phyloP scores from a whole-genome alignment of 192 early-diverging fungal species.

The Pilobolus umbonatus region DNA sequence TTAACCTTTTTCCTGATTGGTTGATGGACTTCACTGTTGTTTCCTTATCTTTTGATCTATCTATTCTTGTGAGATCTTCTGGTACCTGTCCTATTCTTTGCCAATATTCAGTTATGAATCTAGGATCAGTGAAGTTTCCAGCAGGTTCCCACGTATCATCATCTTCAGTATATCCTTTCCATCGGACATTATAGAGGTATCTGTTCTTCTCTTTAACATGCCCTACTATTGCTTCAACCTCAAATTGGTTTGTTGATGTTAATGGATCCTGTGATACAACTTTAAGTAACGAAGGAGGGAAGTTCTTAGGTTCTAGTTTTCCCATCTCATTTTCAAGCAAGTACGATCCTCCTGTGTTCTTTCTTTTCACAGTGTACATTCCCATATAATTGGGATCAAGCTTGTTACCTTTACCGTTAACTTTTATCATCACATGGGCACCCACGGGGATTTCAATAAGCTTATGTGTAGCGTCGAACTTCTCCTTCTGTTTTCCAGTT shows the following conservation, averaged over 20 bases:
- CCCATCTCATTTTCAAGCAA: not conserved
- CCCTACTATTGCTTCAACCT: not conserved
- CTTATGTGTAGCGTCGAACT: not conserved
- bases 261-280: not conserved
- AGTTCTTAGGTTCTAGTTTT: not conserved
- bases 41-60: not conserved
- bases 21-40: no score
- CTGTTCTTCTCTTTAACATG: not conserved
- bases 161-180: not conserved
- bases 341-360: not conserved
- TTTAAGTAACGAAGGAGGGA: not conserved
- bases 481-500: not conserved
- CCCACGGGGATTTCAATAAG: not conserved
- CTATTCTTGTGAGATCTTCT: not conserved
- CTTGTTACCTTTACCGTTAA: no score
- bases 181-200: not conserved
- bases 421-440: not conserved
- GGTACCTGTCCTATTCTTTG: not conserved
- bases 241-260: not conserved
- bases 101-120: not conserved
- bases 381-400: not conserved
- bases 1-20: not conserved
- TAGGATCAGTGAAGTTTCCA: not conserved
- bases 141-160: not conserved
- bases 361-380: not conserved